Conservation (phyloP, 2,329 filamentous ascomycete genomes). For the Fragosphaeria purpurea region DNA sequence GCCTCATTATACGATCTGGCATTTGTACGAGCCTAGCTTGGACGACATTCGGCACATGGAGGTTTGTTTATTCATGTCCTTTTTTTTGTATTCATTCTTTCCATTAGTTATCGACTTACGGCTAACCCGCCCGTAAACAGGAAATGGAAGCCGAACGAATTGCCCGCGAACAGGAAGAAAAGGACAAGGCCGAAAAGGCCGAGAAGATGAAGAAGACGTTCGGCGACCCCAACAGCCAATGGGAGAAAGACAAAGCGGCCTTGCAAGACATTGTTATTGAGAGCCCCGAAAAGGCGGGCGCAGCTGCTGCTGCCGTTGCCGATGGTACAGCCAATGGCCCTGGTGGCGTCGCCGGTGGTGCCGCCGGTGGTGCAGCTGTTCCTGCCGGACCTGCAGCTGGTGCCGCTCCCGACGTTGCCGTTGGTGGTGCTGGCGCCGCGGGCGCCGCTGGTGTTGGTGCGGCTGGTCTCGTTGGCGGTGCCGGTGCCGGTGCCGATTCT, state of each 20-base stretch:
- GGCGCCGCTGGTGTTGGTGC: not conserved
- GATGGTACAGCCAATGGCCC: not conserved
- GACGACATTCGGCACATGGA: conserved; percentile 98
- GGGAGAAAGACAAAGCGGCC: conserved; percentile 80
- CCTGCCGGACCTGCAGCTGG: conserved; percentile 4
- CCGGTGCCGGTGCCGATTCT: not conserved
- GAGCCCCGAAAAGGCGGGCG: conserved; percentile 25
- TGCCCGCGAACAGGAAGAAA: conserved; percentile 70
- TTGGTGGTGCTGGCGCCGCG: not conserved
- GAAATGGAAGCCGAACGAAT: conserved; percentile 89
- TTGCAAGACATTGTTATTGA: conserved; percentile 59
- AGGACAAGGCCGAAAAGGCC: conserved; percentile 58
- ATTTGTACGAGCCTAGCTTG: conserved; percentile 97
- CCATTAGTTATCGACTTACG: not conserved
- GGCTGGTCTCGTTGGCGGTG: not conserved
- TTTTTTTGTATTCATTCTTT: not conserved
- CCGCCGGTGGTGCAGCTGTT: not conserved
- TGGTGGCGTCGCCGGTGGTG: conserved; percentile 1
- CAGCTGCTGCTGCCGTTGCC: conserved; percentile 23
- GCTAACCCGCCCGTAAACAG: conserved; percentile 26
- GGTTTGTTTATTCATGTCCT: conserved; percentile 29
- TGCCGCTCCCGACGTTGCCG: not conserved
- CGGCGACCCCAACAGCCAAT: conserved; percentile 64
- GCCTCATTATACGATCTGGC: conserved; percentile 98
- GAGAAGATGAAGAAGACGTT: conserved; percentile 77